phyloP scores from a whole-genome alignment of 140 eudicot genomes.

The Oenanthe javanica region DNA sequence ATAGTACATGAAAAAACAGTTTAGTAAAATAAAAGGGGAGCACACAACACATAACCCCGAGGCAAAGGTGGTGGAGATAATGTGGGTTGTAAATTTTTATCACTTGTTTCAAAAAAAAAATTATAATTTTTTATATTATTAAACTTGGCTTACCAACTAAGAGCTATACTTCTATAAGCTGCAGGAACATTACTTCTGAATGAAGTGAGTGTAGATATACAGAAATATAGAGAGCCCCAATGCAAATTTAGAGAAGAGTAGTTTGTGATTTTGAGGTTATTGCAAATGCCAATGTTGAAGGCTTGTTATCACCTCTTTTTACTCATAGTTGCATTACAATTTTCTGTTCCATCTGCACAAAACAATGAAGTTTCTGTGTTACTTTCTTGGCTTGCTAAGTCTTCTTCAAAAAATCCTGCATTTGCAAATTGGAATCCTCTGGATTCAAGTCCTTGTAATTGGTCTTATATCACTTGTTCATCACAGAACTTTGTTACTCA shows the following conservation, averaged over 20 bases:
- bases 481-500: conserved; percentile 33
- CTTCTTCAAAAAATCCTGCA: background rate
- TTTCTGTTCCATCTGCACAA: background rate
- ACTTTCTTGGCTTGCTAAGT: background rate
- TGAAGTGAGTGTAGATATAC: background rate
- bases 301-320: conserved; percentile 3
- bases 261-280: conserved; percentile 13
- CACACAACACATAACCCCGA: conserved; percentile 10
- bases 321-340: conserved; percentile 1
- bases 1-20: background rate
- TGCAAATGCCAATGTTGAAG: conserved; percentile 10
- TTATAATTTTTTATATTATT: background rate
- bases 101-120: background rate
- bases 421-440: conserved; percentile 41
- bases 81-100: conserved; percentile 1
- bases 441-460: conserved; percentile 56
- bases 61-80: conserved; percentile 11
- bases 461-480: conserved; percentile 55
- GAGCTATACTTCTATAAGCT: background rate
- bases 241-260: conserved; percentile 8
- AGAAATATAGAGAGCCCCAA: conserved; percentile 8
- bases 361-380: conserved; percentile 9
- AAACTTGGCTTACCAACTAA: background rate
- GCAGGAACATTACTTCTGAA: background rate
- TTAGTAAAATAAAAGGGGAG: background rate